phyloP scores from a whole-genome alignment of 495 filamentous ascomycete genomes.

The Talaromyces borbonicus region DNA sequence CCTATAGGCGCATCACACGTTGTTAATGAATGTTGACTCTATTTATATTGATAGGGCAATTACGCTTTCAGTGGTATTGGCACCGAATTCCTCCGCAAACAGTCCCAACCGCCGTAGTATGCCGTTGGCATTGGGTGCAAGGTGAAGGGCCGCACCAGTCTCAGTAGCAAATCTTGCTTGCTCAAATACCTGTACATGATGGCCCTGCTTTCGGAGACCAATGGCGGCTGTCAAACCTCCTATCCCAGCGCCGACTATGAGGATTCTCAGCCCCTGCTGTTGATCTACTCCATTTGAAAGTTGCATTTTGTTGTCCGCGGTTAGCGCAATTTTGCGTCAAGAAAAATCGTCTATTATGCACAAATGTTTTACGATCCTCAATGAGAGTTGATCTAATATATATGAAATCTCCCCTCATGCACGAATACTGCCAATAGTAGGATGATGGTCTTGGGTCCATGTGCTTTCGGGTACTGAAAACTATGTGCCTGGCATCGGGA shows the following conservation, averaged over 20 bases:
- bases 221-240: conserved; percentile 43
- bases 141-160: conserved; percentile 38
- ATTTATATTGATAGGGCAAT: neutral
- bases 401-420: no score
- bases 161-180: conserved; percentile 30
- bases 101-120: conserved; percentile 32
- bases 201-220: conserved; percentile 40
- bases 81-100: conserved; percentile 20
- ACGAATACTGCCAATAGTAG: no score
- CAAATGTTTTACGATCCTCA: no score
- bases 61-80: conserved; percentile 20
- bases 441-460: no score
- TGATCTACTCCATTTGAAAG: neutral
- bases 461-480: no score
- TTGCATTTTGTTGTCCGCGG: neutral
- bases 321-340: neutral
- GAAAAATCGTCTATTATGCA: neutral
- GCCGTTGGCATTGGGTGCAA: conserved; percentile 38
- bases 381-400: no score
- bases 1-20: conserved; percentile 5
- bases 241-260: conserved; percentile 46
- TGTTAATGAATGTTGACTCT: neutral
- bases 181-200: conserved; percentile 32
- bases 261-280: conserved; percentile 15
- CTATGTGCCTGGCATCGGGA: conserved; percentile 1